Base-by-base conservation (phyloP, 495 filamentous ascomycete species). In the Pseudevernia furfuracea region DNA sequence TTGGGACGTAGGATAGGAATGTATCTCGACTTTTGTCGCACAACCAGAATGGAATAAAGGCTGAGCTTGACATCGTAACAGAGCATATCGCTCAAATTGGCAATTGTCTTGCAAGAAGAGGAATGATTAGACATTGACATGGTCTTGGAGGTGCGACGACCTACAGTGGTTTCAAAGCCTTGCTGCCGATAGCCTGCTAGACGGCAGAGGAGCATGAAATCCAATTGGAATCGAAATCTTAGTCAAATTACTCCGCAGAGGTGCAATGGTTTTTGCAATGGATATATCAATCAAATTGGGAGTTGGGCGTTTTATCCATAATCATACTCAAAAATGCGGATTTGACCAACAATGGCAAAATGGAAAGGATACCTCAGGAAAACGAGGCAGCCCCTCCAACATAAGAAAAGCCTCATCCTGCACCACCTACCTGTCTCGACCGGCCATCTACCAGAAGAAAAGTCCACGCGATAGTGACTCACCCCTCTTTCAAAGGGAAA, bases 11-110 rank as follows among this genome's bases (percentile, higher is more conserved):
- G 17, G 71, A 73, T 19, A 80, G 69, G 34, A 84, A 71, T 52
- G 70, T 68, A 28, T 81, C 71, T 67, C 78, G 78, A 63, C 75
- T 74, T 53, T 64, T 69, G 52, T 82, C 74, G 44, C 69, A 76
- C 69, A 75, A 71, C 81, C 81, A 83, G 68, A 83, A 78, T 62
- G 76, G 72, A 64, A 79, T 70, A 60, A 78, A 84, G 58, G 74
- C 71, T 9, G 76, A 72, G 14, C 53, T 48, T 68, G 70, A 69
- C 70, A 71, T 71, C 9, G 52, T n/a, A 36, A 67, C n/a, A 49
- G 41, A 67, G 58, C 65, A 67, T 67, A 38, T 65, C 63, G 23
- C 56, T 46, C 43, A 59, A 19, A 21, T n/a, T 7, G 30, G 41
- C 37, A 41, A 39, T 6, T 34, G 36, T 58, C 66, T 66, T 61